Percentiles rank a stretch among this genome's conserved stretches.
These are phyloP conservation scores for Geum urbanum DNA, from an alignment of 306 rosid genomes.

Conservation along the genomic window DNA sequence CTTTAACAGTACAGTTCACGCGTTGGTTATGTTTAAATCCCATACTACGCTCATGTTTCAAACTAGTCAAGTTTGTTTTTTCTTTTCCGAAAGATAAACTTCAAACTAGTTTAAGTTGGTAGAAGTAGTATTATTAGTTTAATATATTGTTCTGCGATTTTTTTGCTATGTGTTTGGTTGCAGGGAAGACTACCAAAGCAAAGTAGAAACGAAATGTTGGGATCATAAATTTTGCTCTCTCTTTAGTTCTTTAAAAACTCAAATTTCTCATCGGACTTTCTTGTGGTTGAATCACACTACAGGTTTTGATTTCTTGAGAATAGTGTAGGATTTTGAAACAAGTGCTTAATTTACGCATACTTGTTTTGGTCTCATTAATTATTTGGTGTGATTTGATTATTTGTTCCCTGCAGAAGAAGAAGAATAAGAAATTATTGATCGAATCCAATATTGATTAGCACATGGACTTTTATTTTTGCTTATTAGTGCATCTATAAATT, in stretches of 20 bases:
- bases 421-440: conserved; percentile 1
- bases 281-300: no score
- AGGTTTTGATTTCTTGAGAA: no score
- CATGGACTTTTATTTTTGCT: no score
- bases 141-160: conserved; percentile 26
- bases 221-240: conserved; percentile 28
- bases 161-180: conserved; percentile 35
- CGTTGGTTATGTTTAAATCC: conserved; percentile 16
- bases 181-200: conserved; percentile 18
- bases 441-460: conserved; percentile 33
- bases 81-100: no score
- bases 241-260: background rate
- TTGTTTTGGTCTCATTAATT: no score
- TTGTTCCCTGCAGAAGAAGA: conserved; percentile 29
- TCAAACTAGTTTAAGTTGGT: background rate
- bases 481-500: no score
- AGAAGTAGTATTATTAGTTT: background rate
- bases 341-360: no score
- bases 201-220: conserved; percentile 30
- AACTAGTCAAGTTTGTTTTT: background rate
- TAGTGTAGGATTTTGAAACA: no score
- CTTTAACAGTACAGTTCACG: conserved; percentile 24
- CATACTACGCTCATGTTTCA: conserved; percentile 11
- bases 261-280: no score
- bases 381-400: conserved; percentile 33